A percentile compares a stretch with the other conserved stretches of the same genome.
phyloP scores from a whole-genome alignment of 164 flowering plant genomes.

The Kalanchoe fedtschenkoi region DNA sequence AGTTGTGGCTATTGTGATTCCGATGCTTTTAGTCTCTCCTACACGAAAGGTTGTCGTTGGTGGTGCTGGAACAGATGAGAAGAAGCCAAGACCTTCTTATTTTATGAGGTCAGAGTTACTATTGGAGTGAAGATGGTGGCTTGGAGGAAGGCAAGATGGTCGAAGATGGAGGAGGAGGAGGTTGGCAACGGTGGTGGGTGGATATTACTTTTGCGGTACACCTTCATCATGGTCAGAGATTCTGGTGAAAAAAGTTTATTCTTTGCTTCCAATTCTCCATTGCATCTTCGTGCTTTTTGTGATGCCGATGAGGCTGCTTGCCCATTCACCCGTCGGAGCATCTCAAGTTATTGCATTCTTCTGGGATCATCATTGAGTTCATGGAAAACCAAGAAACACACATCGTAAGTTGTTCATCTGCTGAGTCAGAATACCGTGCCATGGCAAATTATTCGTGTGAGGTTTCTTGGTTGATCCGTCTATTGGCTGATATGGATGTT shows the following conservation, averaged over 20 bases:
- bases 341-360: not conserved
- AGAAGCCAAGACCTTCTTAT: constrained; percentile 48
- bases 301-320: not conserved
- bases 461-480: not conserved
- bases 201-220: constrained; percentile 44
- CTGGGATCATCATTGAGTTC: not conserved
- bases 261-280: not conserved
- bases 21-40: not conserved
- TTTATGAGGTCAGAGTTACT: constrained; percentile 33
- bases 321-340: not conserved
- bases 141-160: constrained; percentile 39
- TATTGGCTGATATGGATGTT: not conserved
- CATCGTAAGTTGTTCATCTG: not conserved
- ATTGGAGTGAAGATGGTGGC: constrained; percentile 40
- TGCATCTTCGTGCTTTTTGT: not conserved
- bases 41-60: not conserved
- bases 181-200: constrained; percentile 41
- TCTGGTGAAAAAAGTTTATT: not conserved
- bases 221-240: constrained; percentile 42
- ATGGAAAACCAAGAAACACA: constrained; percentile 5
- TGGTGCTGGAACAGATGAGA: constrained; percentile 19
- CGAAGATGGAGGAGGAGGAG: constrained; percentile 15
- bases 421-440: not conserved
- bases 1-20: not conserved
- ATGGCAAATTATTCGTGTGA: not conserved